Evolutionary conservation across 1,284 basidiomycete genomes (phyloP), one percentile per base, ranked within the genome.

Genomic region (Trichosporon faecale): DNA sequence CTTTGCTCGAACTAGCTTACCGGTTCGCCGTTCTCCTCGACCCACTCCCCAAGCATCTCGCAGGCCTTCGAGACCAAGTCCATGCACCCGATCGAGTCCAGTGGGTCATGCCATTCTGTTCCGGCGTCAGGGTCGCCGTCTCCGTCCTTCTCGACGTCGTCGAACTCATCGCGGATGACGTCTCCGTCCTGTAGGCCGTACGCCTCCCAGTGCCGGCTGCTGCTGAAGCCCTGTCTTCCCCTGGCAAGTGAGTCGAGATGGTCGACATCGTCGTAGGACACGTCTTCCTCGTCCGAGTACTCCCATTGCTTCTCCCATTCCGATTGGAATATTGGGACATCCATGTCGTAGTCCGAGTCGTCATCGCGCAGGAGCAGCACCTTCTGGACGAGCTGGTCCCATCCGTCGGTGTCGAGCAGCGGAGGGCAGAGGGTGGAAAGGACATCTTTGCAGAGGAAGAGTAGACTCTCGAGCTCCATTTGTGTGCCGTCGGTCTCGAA

Each of bases 301-400:
- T 61, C 57, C 57, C 57, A 61, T 18, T 61, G 57, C 57, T 61
- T 61, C 27, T 61, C 57, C 57, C 57, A 61, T 5, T 61, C 27
- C 3, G 14, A 18, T 7, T 61, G 57, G 18, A 16, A 61, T 16
- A 61, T 31, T 16, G 57, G 57, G 18, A 61, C n/a, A 29, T 61
- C 57, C 5, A 3, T 18, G 29, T 61, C 57, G 6, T 2, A 29
- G 27, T 33, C 29, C 8, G 29, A n/a, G 27, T 61, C 29, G 18
- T 61, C 27, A 29, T 18, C 57, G 27, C 29, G 29, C 0, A 11
- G 29, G 2, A 61, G 27, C 1, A 61, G 29, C 8, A 61, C 57
- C 16, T 61, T 31, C 5, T 61, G 27, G 9, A 61, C 57, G 27
- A 61, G 57, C 29, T n/a, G 57, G 6, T 61, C 57, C 57, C 57